Evolutionary conservation across 208 protist genomes (phyloP).

Genomic region (Leishmania turanica): DNA sequence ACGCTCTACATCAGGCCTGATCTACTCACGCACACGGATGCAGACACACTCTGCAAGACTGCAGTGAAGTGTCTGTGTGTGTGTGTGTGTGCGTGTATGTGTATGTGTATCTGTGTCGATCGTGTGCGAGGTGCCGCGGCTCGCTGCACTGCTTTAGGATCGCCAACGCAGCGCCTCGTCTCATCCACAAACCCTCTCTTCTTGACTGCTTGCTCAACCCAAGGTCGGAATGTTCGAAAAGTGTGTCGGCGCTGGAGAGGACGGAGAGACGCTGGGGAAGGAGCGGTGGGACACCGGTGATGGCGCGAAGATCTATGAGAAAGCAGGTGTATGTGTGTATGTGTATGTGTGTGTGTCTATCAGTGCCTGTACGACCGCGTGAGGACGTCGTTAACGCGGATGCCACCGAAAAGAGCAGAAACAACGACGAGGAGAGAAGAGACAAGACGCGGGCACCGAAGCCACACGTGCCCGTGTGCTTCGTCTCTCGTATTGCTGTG

Average conservation of each 20-base stretch:
- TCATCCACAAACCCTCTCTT: background rate
- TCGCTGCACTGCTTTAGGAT: background rate
- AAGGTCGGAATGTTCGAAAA: background rate
- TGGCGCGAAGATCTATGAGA: background rate
- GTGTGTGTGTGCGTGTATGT: no score
- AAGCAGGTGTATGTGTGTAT: background rate
- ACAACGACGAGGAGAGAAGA: no score
- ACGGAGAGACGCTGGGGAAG: background rate
- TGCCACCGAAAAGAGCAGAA: background rate
- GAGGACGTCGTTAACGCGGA: background rate
- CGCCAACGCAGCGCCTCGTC: background rate
- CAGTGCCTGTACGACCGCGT: background rate
- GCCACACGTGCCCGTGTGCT: no score
- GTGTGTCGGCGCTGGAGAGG: background rate
- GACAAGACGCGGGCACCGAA: no score
- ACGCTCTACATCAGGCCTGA: background rate
- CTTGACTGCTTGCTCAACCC: background rate
- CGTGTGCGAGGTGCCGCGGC: background rate
- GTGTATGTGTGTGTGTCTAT: background rate
- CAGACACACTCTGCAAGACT: background rate
- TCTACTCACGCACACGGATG: background rate
- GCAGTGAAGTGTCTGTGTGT: background rate
- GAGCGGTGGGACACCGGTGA: background rate
- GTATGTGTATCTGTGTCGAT: background rate
- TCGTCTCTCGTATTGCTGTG: no score